Evolutionary conservation across 2,329 filamentous ascomycete species (phyloP).

Genomic region (Fusarium phyllophilum): DNA sequence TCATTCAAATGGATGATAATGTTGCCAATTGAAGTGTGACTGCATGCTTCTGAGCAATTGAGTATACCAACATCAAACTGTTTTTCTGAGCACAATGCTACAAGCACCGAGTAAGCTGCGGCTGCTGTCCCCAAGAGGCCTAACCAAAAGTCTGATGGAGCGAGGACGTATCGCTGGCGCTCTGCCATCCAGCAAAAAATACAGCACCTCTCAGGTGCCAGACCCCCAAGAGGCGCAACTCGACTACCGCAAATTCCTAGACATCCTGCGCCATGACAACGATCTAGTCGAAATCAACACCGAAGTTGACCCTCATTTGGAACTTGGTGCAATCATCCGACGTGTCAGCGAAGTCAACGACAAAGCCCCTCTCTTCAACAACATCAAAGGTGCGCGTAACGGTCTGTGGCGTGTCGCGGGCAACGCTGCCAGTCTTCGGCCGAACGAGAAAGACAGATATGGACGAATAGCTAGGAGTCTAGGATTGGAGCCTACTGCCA

Average conservation of each 20-base stretch:
- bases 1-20: not conserved
- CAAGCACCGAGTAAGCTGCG: not conserved
- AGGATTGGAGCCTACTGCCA: conserved; percentile 26
- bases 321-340: conserved; percentile 58
- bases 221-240: conserved; percentile 10
- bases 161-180: not conserved
- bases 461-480: conserved; percentile 56
- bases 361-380: conserved; percentile 62
- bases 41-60: not conserved
- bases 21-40: not conserved
- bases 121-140: not conserved
- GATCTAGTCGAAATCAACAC: conserved; percentile 57
- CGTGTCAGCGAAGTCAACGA: conserved; percentile 56
- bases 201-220: not conserved
- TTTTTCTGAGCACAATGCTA: not conserved
- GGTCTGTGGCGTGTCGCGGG: conserved; percentile 59
- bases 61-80: too few relatives aligned
- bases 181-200: not conserved
- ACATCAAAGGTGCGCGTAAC: conserved; percentile 55
- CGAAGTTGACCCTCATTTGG: conserved; percentile 55
- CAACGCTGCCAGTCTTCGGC: conserved; percentile 51
- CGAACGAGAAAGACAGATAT: conserved; percentile 46
- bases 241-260: conserved; percentile 25
- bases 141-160: not conserved
- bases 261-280: conserved; percentile 44